phyloP scores from a whole-genome alignment of 108 stramenopile species.

The Pseudonitzschia multiseries region DNA sequence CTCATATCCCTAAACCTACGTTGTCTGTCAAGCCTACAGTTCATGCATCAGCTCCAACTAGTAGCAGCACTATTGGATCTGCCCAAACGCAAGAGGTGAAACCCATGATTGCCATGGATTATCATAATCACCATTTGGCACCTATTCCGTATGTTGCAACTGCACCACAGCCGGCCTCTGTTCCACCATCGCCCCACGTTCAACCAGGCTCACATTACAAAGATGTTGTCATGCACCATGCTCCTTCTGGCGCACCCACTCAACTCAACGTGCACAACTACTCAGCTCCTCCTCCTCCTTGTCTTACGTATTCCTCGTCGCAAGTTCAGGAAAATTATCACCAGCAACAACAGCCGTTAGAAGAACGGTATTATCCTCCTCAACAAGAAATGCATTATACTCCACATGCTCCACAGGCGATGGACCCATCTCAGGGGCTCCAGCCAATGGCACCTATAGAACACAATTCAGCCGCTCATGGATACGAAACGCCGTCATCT shows the following conservation, averaged over 20 bases:
- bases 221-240: background rate
- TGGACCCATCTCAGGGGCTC: background rate
- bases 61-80: background rate
- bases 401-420: constrained; percentile 8
- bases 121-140: constrained; percentile 4
- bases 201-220: constrained; percentile 2
- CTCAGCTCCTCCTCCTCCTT: background rate
- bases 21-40: background rate
- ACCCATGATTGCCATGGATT: background rate
- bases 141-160: background rate
- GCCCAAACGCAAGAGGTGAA: background rate
- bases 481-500: background rate
- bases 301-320: constrained; percentile 5
- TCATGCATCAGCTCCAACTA: constrained; percentile 13
- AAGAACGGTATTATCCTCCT: constrained; percentile 7
- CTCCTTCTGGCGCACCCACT: background rate
- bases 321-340: constrained; percentile 12
- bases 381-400: constrained; percentile 7
- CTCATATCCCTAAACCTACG: constrained; percentile 25
- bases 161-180: background rate
- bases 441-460: background rate
- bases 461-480: background rate
- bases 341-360: constrained; percentile 4
- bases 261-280: constrained; percentile 7
- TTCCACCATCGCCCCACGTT: background rate